Conservation (phyloP, 768 basidiomycete genomes). For the Rhodotorula kratochvilovae region DNA sequence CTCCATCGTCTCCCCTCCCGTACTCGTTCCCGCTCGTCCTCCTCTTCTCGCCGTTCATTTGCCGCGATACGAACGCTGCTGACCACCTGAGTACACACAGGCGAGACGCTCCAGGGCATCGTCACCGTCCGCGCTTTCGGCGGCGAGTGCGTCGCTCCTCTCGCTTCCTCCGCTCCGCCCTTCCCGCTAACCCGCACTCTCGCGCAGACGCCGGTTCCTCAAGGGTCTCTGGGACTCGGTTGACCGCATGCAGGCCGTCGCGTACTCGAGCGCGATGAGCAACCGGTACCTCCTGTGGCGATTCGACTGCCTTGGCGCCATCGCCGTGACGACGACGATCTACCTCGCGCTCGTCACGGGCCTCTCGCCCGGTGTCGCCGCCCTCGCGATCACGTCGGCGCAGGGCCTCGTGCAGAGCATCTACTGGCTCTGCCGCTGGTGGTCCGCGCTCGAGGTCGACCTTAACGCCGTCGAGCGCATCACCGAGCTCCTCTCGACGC, state of each 20-base stretch:
- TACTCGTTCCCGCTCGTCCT: too few species aligned
- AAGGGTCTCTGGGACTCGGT: constrained; percentile 66
- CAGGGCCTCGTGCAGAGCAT: constrained; percentile 46
- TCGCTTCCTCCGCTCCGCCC: neutral
- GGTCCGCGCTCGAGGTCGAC: constrained; percentile 42
- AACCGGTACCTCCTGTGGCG: constrained; percentile 33
- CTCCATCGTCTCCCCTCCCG: neutral
- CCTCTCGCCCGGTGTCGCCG: constrained; percentile 60
- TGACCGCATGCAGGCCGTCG: constrained; percentile 64
- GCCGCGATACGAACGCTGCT: too few species aligned
- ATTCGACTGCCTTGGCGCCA: constrained; percentile 56
- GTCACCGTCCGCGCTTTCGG: constrained; percentile 49
- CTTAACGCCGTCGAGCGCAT: constrained; percentile 47
- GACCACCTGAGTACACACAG: too few species aligned
- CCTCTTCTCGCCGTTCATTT: too few species aligned
- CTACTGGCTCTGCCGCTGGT: constrained; percentile 16
- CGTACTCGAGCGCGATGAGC: constrained; percentile 54
- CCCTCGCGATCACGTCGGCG: constrained; percentile 65
- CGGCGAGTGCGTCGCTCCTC: constrained; percentile 39
- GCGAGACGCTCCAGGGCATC: constrained; percentile 49
- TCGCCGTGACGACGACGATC: constrained; percentile 66
- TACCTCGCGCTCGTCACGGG: constrained; percentile 62
- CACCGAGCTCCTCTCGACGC: constrained; percentile 40
- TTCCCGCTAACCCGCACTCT: neutral
- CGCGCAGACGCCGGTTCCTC: constrained; percentile 58